Conservation (phyloP, 1,139 yeast genomes). For the Nakaseomyces delphensis region DNA sequence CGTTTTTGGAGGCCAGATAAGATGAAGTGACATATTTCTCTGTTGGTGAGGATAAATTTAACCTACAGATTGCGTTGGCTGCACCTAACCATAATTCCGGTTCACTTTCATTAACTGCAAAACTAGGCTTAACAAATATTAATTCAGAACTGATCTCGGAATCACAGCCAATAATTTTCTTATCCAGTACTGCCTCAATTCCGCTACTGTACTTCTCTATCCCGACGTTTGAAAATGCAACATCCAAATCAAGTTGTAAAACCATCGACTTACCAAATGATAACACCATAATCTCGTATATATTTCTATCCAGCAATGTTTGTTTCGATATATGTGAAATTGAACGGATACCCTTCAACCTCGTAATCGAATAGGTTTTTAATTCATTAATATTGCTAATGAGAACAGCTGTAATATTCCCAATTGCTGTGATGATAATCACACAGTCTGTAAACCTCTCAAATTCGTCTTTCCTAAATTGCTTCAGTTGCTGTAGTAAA, state of each 20-base stretch:
- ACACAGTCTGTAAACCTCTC: slow-evolving; percentile 14
- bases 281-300: not conserved
- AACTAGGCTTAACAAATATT: not conserved
- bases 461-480: slow-evolving; percentile 8
- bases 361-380: slow-evolving; percentile 18
- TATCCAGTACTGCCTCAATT: not conserved
- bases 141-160: slow-evolving; percentile 2
- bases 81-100: slow-evolving; percentile 4
- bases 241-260: not conserved
- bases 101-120: not conserved
- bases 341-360: slow-evolving; percentile 23
- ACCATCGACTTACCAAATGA: slow-evolving; percentile 1
- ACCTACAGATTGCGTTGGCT: not conserved
- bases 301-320: not conserved
- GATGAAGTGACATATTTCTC: not conserved
- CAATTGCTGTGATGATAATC: slow-evolving; percentile 17
- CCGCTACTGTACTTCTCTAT: not conserved
- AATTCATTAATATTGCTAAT: slow-evolving; percentile 9
- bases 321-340: slow-evolving; percentile 12
- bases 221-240: not conserved
- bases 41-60: not conserved
- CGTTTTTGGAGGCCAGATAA: not conserved
- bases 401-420: slow-evolving; percentile 14
- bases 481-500: slow-evolving; percentile 15
- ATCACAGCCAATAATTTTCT: not conserved